Evolutionary conservation across 768 basidiomycete species (phyloP), one percentile per base, ranked within the genome.

Genomic region (Tylopilus sp.): DNA sequence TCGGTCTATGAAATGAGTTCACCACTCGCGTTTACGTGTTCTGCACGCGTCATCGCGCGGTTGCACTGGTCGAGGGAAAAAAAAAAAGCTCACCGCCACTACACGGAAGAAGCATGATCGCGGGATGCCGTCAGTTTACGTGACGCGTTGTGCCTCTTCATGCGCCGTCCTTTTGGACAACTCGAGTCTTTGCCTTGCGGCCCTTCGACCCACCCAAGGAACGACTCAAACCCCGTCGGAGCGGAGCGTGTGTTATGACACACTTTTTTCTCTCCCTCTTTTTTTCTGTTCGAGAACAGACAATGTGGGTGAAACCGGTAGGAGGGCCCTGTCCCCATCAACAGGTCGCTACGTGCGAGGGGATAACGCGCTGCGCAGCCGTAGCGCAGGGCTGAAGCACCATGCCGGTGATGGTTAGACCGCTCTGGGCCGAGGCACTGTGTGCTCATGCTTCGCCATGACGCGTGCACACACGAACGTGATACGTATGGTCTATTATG

Each of bases 51-150:
- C 58, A 48, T 50, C 21, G 13, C 13, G 30, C 51, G 23, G 41
- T 42, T 28, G 53, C 44, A 38, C 42, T 28, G 51, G n/a, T 36
- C 38, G 17, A 41, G 41, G 42, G 31, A 45, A 51, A 46, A 42
- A 44, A 6, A 41, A 40, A 21, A 56, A 59, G 56, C 60, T 65
- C 64, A 66, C 40, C 56, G 63, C 65, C 65, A 68, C 65, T 63
- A 59, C 66, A 22, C 65, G 65, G 54, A 57, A 41, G 45, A 53
- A 44, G 61, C 65, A 57, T 57, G 65, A 65, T 61, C 35, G 33
- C 57, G 65, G 65, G 35, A 66, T 67, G 55, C 53, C 65, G 65
- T 66, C 55, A 52, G 3, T 45, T 64, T 67, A 66, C 65, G 65
- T 57, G 56, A 57, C 49, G 12, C 31, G 13, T 31, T 31, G 12